phyloP scores from a whole-genome alignment of 345 rosid species.

The Eucalyptus leucophloia region DNA sequence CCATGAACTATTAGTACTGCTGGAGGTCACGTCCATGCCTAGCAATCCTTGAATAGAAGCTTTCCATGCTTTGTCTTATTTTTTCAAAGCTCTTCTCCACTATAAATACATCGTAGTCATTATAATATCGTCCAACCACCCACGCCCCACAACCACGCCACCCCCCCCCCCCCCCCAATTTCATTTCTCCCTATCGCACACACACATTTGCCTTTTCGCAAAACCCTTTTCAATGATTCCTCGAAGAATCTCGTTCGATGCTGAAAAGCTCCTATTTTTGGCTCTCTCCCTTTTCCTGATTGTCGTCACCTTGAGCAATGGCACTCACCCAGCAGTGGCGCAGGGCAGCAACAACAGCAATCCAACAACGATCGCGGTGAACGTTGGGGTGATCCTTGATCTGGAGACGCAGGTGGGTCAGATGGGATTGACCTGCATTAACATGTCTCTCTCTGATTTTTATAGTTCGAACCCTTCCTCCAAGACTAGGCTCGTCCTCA shows the following conservation, averaged over 20 bases:
- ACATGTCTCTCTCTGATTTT: background rate
- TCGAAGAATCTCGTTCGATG: background rate
- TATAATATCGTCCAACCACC: background rate
- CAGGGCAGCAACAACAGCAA: background rate
- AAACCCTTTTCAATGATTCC: background rate
- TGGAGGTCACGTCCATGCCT: background rate
- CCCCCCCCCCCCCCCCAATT: too few species aligned
- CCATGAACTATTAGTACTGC: background rate
- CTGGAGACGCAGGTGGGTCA: background rate
- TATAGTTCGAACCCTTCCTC: background rate
- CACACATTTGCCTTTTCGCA: background rate
- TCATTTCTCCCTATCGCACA: too few species aligned
- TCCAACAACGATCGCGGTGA: background rate
- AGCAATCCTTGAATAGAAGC: too few species aligned
- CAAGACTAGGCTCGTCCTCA: background rate
- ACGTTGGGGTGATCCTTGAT: background rate
- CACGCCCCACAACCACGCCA: too few species aligned
- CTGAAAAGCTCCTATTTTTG: background rate
- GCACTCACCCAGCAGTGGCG: background rate
- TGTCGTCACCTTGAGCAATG: background rate
- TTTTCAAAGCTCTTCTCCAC: background rate
- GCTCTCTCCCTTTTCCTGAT: background rate
- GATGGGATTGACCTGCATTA: background rate
- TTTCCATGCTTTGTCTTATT: background rate
- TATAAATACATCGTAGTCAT: background rate